Base-by-base conservation (phyloP, 768 basidiomycete species). In the Lentinula guzmanii region DNA sequence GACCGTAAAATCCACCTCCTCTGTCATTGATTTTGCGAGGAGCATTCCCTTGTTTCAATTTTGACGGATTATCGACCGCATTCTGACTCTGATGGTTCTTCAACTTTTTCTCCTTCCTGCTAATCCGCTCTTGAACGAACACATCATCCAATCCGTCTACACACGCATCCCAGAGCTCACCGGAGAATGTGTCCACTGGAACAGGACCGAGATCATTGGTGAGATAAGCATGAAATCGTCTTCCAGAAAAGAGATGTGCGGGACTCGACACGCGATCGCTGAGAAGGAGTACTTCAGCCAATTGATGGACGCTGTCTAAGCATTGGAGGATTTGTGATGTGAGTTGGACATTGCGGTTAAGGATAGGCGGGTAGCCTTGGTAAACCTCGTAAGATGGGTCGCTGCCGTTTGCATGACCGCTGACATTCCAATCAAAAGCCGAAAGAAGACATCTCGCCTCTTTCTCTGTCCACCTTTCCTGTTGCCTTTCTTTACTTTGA, bases 271-370 rank as follows among this genome's bases (percentile, higher is more conserved):
- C 71, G 21, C n/a, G 53, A 21, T 24, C 55, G 3, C 77, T 69
- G 51, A 93, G 73, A 8, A 90, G 75, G 42, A 93, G 72, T 13
- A 82, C 78, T 65, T 91, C 84, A 0, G 82, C 76, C 16, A 93
- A 75, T 50, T 83, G 78, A 31, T 82, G 81, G 48, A 90, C 76
- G 37, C 79, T 77, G 62, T 90, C 86, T 5, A 86, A 66, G 4
- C 87, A 80, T 68, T 79, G 77, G 3, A 85, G 71, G 11, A 82
- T 67, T 65, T 93, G 90, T 0, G 89, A 88, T 55, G 77, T 75
- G 15, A 92, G 77, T 65, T 91, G 90, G 46, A 91, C 73, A 66
- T 85, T 82, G 5, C 89, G 78, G 67, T 89, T 84, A 18, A 72
- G 69, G 24, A 86, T 72, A 0, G 77, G 75, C 5, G 81, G 78